Percentiles rank a stretch among this genome's conserved stretches.
Evolutionary conservation across 345 rosid species (phyloP).

Genomic region (Euphorbia tirucalli): DNA sequence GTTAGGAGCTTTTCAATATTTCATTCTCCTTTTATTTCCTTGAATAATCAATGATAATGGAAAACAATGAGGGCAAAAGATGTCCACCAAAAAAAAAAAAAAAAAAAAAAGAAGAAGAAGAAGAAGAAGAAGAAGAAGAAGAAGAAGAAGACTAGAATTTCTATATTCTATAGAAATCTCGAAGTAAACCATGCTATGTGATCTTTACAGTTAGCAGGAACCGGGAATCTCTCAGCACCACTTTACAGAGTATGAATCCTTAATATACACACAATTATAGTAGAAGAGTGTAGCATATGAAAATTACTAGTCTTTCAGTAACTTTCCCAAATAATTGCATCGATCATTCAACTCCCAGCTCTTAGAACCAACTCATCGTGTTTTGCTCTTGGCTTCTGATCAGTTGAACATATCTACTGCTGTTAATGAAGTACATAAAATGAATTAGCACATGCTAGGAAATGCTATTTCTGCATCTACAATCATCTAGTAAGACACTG

Average conservation of each 20-base stretch:
- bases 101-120: too few relatives aligned
- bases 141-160: too few relatives aligned
- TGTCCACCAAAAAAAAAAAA: too few relatives aligned
- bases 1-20: too few relatives aligned
- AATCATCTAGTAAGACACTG: neutral
- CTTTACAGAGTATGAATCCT: conserved; percentile 8
- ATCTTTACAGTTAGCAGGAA: conserved; percentile 12
- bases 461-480: neutral
- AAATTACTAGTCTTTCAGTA: too few relatives aligned
- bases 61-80: neutral
- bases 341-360: neutral
- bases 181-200: neutral
- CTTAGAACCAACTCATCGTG: neutral
- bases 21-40: neutral
- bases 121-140: too few relatives aligned
- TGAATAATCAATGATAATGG: neutral
- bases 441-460: neutral
- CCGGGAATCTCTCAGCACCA: neutral
- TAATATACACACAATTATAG: neutral
- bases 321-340: too few relatives aligned
- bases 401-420: conserved; percentile 18
- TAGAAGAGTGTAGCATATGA: conserved; percentile 3
- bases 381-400: neutral
- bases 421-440: conserved; percentile 1
- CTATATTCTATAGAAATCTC: conserved; percentile 2